Percentiles rank a stretch among this genome's conserved stretches.
These are phyloP conservation scores for Edaphochlamys debaryana DNA, from an alignment of 139 green algal species.

Conservation along the genomic window DNA sequence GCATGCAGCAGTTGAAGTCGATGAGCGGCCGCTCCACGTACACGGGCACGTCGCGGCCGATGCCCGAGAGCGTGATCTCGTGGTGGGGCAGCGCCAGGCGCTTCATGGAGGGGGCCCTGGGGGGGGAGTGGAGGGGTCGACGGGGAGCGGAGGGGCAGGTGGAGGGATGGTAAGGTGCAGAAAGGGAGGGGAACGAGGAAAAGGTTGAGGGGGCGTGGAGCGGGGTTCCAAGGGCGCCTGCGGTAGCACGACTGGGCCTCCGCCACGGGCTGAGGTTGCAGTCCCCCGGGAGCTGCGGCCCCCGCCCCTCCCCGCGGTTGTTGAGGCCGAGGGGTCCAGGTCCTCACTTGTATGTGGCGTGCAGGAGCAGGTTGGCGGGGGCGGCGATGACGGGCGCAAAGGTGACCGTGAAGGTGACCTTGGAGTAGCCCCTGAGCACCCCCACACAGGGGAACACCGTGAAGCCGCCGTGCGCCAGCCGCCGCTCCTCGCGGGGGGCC, in stretches of 20 bases:
- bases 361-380: slow-evolving; percentile 8
- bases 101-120: slow-evolving; percentile 22
- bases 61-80: slow-evolving; percentile 45
- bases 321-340: too few relatives aligned
- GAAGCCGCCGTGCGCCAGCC: slow-evolving; percentile 44
- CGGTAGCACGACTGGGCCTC: too few relatives aligned
- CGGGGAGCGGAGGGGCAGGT: neutral
- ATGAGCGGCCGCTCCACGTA: slow-evolving; percentile 58
- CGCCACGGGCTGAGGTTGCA: too few relatives aligned
- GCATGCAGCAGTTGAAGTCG: slow-evolving; percentile 65
- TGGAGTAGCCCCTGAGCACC: slow-evolving; percentile 49
- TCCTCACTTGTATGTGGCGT: slow-evolving; percentile 36
- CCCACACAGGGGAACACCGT: slow-evolving; percentile 42
- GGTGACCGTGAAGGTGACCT: slow-evolving; percentile 41
- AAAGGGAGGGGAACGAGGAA: too few relatives aligned
- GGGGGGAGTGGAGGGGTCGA: too few relatives aligned
- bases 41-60: slow-evolving; percentile 62
- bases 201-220: too few relatives aligned
- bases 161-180: neutral
- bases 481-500: slow-evolving; percentile 30
- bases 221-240: too few relatives aligned
- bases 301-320: too few relatives aligned
- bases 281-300: too few relatives aligned
- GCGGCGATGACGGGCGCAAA: slow-evolving; percentile 45
- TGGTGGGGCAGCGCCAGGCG: slow-evolving; percentile 41